Base-by-base conservation (phyloP, 805 yeast species). In the Yamadazyma insecticola region DNA sequence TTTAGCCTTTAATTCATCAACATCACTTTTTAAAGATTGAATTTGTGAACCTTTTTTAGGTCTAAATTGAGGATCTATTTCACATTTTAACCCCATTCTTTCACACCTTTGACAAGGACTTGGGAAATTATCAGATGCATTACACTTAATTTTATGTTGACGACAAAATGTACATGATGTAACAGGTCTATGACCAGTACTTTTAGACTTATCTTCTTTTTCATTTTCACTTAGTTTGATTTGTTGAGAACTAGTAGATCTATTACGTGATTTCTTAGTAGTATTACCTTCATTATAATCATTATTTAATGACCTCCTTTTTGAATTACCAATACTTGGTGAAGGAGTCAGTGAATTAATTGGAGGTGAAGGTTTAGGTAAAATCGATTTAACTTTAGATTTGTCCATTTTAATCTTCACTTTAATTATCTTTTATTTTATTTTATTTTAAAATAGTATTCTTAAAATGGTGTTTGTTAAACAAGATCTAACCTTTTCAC, bases 101-200 rank as follows among this genome's bases (percentile, higher is more conserved):
- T 76, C 80, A 59, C 97, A 89, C 38, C 96, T 59, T 12, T 81
- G 72, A 54, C 97, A 89, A 0, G 96, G 83, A 5, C 67, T 63
- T 0, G 96, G 96, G 43, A 73, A 82, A 40, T 80, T 76, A 14
- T 82, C 89, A 3, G 86, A 74, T 1, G 97, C 97, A 51, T 89
- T 86, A 58, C 97, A 89, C 51, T 82, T 83, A 54, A 89, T 87
- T 57, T 89, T 89, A 55, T 88, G 96, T 52, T 89, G 96, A 30
- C 97, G 75, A 51, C 97, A 89, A 53, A 87, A 92, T 0, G 96
- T 85, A 52, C 97, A 89, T 3, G 95, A 82, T 0, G 95, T 86
- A 2, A 88, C 94, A 0, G 96, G 96, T 34, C 96, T 62, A 48
- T 84, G 90, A 12, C 67, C 67, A 1, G 67, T 53, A 6, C 36